A percentile compares a stretch with the other conserved stretches of the same genome.
Evolutionary conservation across 2,329 filamentous ascomycete species (phyloP).

Genomic region (Penicillium sp.): DNA sequence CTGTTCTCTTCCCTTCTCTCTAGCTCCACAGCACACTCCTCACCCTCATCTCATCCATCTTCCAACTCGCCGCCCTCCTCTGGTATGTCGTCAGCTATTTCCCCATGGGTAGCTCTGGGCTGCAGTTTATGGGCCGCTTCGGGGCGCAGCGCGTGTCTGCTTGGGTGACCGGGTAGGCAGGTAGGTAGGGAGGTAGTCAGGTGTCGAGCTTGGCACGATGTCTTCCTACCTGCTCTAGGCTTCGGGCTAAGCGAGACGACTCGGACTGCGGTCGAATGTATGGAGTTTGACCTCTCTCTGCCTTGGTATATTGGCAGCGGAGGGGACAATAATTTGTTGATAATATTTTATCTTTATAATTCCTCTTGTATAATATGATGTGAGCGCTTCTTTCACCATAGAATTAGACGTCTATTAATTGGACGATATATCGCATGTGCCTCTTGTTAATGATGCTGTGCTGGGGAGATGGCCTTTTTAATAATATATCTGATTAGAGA

Average conservation of each 20-base stretch:
- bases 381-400: not conserved
- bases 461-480: too few species aligned
- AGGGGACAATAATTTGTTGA: not conserved
- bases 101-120: constrained; percentile 88
- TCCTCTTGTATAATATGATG: not conserved
- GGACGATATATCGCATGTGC: too few species aligned
- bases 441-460: too few species aligned
- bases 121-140: constrained; percentile 85
- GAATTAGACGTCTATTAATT: not conserved
- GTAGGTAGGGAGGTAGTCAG: constrained; percentile 71
- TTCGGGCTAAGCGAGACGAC: not conserved
- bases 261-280: not conserved
- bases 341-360: not conserved
- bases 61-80: constrained; percentile 80
- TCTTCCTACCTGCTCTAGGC: not conserved
- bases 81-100: constrained; percentile 99
- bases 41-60: constrained; percentile 80
- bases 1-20: constrained; percentile 30
- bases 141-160: constrained; percentile 82
- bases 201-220: not conserved
- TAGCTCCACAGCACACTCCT: constrained; percentile 84
- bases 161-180: constrained; percentile 76
- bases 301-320: not conserved
- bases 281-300: not conserved
- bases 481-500: too few species aligned